Evolutionary conservation across 176 grass and related monocot species (phyloP).

Genomic region (Carex myosuroides): DNA sequence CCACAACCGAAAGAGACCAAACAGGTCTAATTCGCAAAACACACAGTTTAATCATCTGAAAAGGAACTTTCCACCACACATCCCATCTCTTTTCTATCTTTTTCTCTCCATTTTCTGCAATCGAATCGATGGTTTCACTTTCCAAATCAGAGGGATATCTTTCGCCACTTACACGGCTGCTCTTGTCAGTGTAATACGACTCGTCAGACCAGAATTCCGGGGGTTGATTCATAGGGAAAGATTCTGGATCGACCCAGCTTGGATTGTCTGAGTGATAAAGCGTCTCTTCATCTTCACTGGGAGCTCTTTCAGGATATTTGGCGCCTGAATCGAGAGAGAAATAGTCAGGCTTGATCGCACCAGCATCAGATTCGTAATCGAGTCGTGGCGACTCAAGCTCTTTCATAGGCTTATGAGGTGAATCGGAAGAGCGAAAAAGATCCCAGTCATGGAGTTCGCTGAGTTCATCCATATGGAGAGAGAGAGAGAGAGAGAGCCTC

Average conservation of each 20-base stretch:
- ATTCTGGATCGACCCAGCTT: conserved; percentile 74
- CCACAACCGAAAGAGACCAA: conserved; percentile 70
- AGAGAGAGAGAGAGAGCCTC: not conserved
- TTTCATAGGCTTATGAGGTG: not conserved
- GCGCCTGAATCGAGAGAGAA: conserved; percentile 57
- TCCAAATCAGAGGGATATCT: not conserved
- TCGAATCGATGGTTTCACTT: not conserved
- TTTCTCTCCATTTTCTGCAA: not conserved
- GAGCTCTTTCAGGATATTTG: conserved; percentile 36
- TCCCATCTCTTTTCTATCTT: conserved; percentile 26
- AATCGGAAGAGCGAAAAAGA: conserved; percentile 44
- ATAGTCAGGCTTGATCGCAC: conserved; percentile 77
- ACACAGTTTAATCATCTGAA: conserved; percentile 59
- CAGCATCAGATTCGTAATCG: conserved; percentile 34
- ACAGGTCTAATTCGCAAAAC: conserved; percentile 43
- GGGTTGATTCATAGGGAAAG: conserved; percentile 39
- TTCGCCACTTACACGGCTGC: conserved; percentile 21
- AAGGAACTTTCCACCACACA: conserved; percentile 73
- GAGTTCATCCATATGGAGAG: conserved; percentile 39
- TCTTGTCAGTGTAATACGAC: conserved; percentile 45
- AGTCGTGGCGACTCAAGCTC: not conserved
- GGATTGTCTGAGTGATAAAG: conserved; percentile 34
- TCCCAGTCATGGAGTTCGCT: conserved; percentile 59
- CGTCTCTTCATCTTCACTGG: conserved; percentile 29
- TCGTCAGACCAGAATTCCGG: conserved; percentile 64